A percentile compares a stretch with the other conserved stretches of the same genome.
phyloP scores from a whole-genome alignment of 805 yeast genomes.

The Ogataea trehaloabstinens region DNA sequence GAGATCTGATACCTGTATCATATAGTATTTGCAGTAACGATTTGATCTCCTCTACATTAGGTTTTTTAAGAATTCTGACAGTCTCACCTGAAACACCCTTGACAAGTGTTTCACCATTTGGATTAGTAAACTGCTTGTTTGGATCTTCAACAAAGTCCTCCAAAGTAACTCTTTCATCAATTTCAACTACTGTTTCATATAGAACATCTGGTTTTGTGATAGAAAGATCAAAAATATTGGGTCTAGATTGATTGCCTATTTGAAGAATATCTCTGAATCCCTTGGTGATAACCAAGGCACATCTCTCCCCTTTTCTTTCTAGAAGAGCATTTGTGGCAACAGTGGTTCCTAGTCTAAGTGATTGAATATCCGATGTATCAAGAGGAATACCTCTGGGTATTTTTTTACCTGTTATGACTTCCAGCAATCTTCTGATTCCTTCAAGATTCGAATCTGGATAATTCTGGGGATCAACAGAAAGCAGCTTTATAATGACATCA shows the following conservation, averaged over 20 bases:
- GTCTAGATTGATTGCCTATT: constrained; percentile 90
- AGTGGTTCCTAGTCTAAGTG: constrained; percentile 87
- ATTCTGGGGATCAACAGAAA: constrained; percentile 84
- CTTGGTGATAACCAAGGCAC: constrained; percentile 79
- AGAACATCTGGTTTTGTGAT: constrained; percentile 67
- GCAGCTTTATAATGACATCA: constrained; percentile 67
- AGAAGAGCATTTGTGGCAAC: constrained; percentile 92
- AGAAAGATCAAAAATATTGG: constrained; percentile 78
- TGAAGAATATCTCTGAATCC: constrained; percentile 79
- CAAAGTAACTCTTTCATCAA: constrained; percentile 87
- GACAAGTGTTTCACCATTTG: constrained; percentile 36
- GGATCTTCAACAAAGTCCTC: constrained; percentile 79
- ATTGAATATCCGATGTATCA: constrained; percentile 58
- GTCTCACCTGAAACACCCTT: constrained; percentile 66
- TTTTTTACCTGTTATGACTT: constrained; percentile 45
- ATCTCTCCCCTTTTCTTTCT: constrained; percentile 85
- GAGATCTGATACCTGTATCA: constrained; percentile 56
- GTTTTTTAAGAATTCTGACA: constrained; percentile 51
- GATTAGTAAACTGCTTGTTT: constrained; percentile 19
- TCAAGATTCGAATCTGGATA: constrained; percentile 88
- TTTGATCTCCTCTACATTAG: constrained; percentile 42
- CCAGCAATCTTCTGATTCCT: constrained; percentile 77
- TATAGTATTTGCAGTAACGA: constrained; percentile 42
- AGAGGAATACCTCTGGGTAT: constrained; percentile 60
- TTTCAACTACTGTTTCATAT: constrained; percentile 71